These are phyloP conservation scores for Schwanniomyces pseudopolymorphus DNA, from an alignment of 805 yeast species.

Conservation along the genomic window DNA sequence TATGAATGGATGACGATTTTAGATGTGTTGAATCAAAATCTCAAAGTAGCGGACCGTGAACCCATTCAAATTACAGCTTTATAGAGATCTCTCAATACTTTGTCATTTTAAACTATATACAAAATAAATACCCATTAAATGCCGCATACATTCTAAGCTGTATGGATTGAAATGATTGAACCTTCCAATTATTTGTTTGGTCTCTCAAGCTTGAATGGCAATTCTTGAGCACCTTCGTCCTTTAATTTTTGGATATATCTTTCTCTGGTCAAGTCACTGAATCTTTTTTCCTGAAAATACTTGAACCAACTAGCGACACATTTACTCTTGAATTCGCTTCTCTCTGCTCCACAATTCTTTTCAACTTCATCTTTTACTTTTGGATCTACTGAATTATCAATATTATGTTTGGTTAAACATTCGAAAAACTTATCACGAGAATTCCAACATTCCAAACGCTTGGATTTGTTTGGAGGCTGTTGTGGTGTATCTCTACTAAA, in stretches of 20 bases:
- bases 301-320: slow-evolving; percentile 87
- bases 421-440: slow-evolving; percentile 74
- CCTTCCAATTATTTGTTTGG: not conserved
- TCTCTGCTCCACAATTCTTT: slow-evolving; percentile 55
- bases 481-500: slow-evolving; percentile 40
- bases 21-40: slow-evolving; percentile 20
- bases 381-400: slow-evolving; percentile 69
- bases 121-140: not conserved
- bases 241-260: slow-evolving; percentile 69
- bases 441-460: slow-evolving; percentile 85
- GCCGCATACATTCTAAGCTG: not conserved
- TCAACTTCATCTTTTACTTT: slow-evolving; percentile 47
- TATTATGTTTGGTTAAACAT: slow-evolving; percentile 68
- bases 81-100: slow-evolving; percentile 8
- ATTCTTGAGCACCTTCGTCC: slow-evolving; percentile 56
- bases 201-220: slow-evolving; percentile 30
- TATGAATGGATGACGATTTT: slow-evolving; percentile 70
- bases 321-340: slow-evolving; percentile 60
- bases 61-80: slow-evolving; percentile 30
- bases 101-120: not conserved
- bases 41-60: slow-evolving; percentile 25
- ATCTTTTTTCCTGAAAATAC: slow-evolving; percentile 88
- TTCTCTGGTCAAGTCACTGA: slow-evolving; percentile 69
- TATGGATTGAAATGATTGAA: not conserved
- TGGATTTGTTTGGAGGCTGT: slow-evolving; percentile 58